phyloP scores from a whole-genome alignment of 2,329 filamentous ascomycete genomes.

The Fonsecaea pugnacius region DNA sequence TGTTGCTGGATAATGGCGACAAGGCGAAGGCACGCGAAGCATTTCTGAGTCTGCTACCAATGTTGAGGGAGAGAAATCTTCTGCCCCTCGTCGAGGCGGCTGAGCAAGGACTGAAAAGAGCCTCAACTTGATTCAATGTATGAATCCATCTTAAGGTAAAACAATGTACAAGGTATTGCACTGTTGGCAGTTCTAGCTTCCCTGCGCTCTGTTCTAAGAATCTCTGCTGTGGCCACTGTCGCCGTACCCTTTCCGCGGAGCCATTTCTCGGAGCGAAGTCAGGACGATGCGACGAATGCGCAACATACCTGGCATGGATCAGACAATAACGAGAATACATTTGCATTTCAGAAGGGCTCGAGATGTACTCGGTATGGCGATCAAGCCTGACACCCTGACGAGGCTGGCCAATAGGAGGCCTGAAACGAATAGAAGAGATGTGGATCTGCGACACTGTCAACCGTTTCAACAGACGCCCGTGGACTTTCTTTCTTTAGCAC shows the following conservation, averaged over 20 bases:
- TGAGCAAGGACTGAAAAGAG: constrained; percentile 33
- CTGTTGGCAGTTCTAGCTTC: neutral
- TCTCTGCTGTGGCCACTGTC: neutral
- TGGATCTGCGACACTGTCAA: neutral
- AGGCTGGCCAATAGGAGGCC: neutral
- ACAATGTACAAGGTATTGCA: neutral
- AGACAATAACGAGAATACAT: neutral
- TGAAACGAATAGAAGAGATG: neutral
- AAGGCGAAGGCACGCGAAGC: constrained; percentile 32
- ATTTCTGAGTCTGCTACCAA: constrained; percentile 33
- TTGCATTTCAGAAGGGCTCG: neutral
- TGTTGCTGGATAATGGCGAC: constrained; percentile 34
- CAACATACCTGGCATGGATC: neutral
- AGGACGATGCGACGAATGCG: neutral
- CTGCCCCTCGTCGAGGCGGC: constrained; percentile 29
- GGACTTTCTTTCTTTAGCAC: neutral
- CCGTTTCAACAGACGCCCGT: neutral
- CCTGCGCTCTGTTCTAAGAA: neutral
- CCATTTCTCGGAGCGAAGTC: neutral
- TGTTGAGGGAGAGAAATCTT: constrained; percentile 33
- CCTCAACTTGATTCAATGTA: neutral
- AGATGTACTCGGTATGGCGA: neutral
- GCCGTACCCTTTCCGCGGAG: neutral
- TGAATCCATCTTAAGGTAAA: neutral
- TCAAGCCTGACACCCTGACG: neutral